Evolutionary conservation across 306 rosid species (phyloP), one percentile per base, ranked within the genome.

Genomic region (Urtica urens): DNA sequence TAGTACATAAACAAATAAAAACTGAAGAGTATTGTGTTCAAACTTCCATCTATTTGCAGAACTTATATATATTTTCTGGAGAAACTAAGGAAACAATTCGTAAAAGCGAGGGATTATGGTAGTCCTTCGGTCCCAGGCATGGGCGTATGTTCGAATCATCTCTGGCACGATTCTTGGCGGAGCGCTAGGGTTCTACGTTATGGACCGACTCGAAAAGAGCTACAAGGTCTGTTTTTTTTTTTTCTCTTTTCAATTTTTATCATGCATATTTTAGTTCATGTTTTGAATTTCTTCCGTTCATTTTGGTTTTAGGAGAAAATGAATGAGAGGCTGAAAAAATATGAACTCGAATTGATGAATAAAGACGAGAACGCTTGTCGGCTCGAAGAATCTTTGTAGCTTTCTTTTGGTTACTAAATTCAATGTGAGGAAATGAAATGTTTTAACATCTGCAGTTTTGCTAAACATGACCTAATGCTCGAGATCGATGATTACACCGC

Each of bases 131-230:
- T 71, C 92, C 14, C 73, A 69, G 47, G 67, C 48, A 53, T 86
- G 93, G 96, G 93, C 66, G n/a, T 86, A 76, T 43, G 40, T 76
- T 49, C 66, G 93, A 62, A 81, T 86, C 72, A 77, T 82, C 49
- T 14, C 67, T 39, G 96, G 96, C 15, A 81, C 88, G 20, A 69
- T 81, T 46, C 6, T 74, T 7, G 93, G 88, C 40, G 88, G 88
- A 51, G 58, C 66, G 46, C 81, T 88, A 48, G 94, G 93, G 58
- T 88, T 88, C 83, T 88, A 88, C 37, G 86, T 74, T 49, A 88
- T 84, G 95, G 90, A 84, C 57, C 84, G 78, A 31, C 6, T 71
- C 20, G 95, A 84, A 70, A 52, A 21, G 13, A 60, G 69, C 63
- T 84, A 84, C 55, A 81, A 83, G 96, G 96, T 83, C 37, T 6